Base-by-base conservation (phyloP, 768 basidiomycete species). In the Leccinum rimulosum region DNA sequence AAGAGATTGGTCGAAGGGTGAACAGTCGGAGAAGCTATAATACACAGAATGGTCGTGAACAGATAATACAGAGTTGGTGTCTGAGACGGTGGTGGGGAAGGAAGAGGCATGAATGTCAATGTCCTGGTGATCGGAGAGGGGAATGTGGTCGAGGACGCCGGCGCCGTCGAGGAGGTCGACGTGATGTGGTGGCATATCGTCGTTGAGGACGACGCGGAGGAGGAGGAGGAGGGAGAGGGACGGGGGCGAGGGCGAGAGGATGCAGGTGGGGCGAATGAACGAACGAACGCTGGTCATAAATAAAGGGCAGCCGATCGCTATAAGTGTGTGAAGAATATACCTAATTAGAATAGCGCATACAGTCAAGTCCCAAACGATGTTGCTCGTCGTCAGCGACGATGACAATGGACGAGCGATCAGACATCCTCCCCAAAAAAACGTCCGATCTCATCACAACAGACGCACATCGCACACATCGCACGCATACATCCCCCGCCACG, bases 21-120 rank as follows among this genome's bases (percentile, higher is more conserved):
- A 53, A 57, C 63, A 72, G 40, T 70, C 70, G 1, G 66, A 11
- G 60, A 74, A 70, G 65, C 53, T 72, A 72, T 74, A 73, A 73
- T 73, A 73, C 70, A 73, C 43, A 4, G 66, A 40, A 14, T 56
- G 9, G 57, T 68, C 73, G 52, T 69, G 73, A 64, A 72, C 62
- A 55, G 72, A 73, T 72, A 72, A 69, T 74, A 72, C 73, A 72
- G 66, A 43, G 43, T 68, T 55, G 59, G 14, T 55, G 57, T 65
- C 59, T 52, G 61, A 55, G 54, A 68, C 62, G 59, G 60, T 11
- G 35, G 35, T 19, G 51, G 61, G 8, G 51, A 72, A 74, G 30
- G 63, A 56, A 50, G 61, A 22, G 62, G 56, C 61, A 53, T 73
- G 71, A 63, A 75, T 63, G 72, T 65, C 57, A 63, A 74, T 70